Evolutionary conservation across 2,329 filamentous ascomycete genomes (phyloP).

Genomic region (Aspergillus flavus): DNA sequence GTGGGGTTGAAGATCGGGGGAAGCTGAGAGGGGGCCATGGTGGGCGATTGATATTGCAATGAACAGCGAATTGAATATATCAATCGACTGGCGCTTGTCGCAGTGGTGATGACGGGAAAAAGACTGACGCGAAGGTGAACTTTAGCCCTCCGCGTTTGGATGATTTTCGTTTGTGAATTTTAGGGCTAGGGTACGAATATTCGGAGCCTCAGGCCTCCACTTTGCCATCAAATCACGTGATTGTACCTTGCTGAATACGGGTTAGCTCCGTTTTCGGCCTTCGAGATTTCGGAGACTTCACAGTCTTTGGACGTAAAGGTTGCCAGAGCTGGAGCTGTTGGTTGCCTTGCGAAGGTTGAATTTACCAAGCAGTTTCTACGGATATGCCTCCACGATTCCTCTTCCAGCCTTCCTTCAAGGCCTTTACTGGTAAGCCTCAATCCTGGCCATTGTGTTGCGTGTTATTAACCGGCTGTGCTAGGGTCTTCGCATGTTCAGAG

Average conservation of each 20-base stretch:
- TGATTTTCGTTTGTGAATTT: constrained; percentile 40
- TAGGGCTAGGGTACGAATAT: constrained; percentile 40
- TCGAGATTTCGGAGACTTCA: constrained; percentile 34
- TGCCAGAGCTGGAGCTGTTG: constrained; percentile 13
- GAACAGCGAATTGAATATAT: constrained; percentile 42
- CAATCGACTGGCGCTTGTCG: constrained; percentile 51
- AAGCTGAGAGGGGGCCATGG: constrained; percentile 93
- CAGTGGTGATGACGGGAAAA: constrained; percentile 37
- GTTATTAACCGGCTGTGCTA: constrained; percentile 18
- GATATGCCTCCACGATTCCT: constrained; percentile 71
- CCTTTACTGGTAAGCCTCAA: constrained; percentile 59
- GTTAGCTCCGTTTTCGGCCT: constrained; percentile 31
- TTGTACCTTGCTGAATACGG: background rate
- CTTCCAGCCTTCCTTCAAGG: constrained; percentile 61
- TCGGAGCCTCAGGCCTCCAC: background rate
- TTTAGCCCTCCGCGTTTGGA: constrained; percentile 28
- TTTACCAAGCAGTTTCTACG: constrained; percentile 16
- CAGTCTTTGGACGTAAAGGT: constrained; percentile 14
- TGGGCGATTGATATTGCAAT: constrained; percentile 60
- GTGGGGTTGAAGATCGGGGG: constrained; percentile 96
- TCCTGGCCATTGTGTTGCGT: constrained; percentile 14
- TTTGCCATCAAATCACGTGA: constrained; percentile 24
- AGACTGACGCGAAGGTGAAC: constrained; percentile 34
- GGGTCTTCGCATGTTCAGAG: constrained; percentile 35
- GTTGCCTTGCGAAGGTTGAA: background rate